A percentile compares a stretch with the other conserved stretches of the same genome.
Evolutionary conservation across 2,329 filamentous ascomycete species (phyloP).

Genomic region (Waltergamsia citrina): DNA sequence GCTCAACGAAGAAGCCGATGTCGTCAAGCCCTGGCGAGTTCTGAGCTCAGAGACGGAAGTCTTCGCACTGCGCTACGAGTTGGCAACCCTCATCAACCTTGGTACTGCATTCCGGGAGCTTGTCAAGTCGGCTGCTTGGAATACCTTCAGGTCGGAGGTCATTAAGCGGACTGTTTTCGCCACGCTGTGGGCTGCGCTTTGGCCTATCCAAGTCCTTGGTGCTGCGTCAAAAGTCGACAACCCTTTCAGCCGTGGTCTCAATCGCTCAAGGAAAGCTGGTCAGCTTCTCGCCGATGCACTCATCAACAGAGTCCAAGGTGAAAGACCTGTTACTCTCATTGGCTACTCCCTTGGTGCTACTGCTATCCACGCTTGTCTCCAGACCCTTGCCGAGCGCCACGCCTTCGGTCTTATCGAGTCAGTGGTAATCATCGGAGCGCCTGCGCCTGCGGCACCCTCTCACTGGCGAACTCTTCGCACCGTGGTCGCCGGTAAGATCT

Average conservation of each 20-base stretch:
- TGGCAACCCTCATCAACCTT: conserved; percentile 65
- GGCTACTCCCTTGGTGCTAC: conserved; percentile 77
- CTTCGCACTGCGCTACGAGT: conserved; percentile 79
- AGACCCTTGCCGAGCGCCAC: conserved; percentile 63
- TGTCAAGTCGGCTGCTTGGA: conserved; percentile 68
- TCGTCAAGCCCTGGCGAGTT: conserved; percentile 71
- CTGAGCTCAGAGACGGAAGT: conserved; percentile 64
- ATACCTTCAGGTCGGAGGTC: conserved; percentile 62
- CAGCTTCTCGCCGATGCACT: conserved; percentile 72
- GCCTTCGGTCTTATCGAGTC: conserved; percentile 80
- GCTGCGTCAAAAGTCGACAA: conserved; percentile 67
- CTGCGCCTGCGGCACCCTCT: conserved; percentile 59
- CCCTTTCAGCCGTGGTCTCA: conserved; percentile 69
- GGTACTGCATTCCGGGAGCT: conserved; percentile 65
- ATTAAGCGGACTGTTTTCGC: conserved; percentile 63
- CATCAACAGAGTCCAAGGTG: conserved; percentile 73
- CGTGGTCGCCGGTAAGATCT: conserved; percentile 71
- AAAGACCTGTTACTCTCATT: conserved; percentile 69
- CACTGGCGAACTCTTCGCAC: conserved; percentile 71
- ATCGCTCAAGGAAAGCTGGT: conserved; percentile 72
- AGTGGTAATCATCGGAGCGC: conserved; percentile 74
- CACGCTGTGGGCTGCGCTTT: conserved; percentile 57
- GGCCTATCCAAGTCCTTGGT: conserved; percentile 59
- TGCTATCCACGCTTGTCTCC: conserved; percentile 75
- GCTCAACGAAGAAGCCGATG: conserved; percentile 66